Base-by-base conservation (phyloP, 2,329 filamentous ascomycete genomes). In the Colletotrichum godetiae region DNA sequence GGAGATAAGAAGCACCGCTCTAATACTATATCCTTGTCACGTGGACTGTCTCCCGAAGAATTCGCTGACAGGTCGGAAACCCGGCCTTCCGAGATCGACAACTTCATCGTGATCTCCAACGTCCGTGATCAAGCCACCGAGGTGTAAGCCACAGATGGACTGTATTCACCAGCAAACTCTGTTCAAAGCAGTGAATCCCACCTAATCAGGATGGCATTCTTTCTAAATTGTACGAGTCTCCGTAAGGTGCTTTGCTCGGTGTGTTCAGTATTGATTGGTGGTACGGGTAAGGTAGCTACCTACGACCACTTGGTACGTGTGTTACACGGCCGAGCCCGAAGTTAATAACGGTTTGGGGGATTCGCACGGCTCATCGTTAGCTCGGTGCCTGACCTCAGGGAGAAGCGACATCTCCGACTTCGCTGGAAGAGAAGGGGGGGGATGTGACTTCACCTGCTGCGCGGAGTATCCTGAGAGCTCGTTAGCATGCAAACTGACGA, bases 1-100 rank as follows among this genome's bases (percentile, higher is more conserved):
- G 10, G 46, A 65, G 62, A 65, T 65, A 65, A 65, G 62, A 56
- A 24, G 5, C 15, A n/a, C 19, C 53, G 53, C 8, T 5, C 33
- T 5, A 27, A 56, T 33, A 56, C 62, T 65, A 56, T 65, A 65
- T 15, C 15, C 22, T 11, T 42, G 31, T 65, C 62, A 65, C 62
- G 62, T 65, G 62, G 22, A 8, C 8, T 49, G 19, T 11, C 42
- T 49, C n/a, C 42, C 19, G 19, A 49, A 49, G 7, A 2, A 22
- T 29, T 63, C 29, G 5, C 46, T 37, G 5, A 19, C 27, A 35
- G 13, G 11, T 42, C 31, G 13, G 33, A 6, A 24, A 31, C n/a
- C 33, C 52, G 27, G 19, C 35, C 8, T 57, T 56, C 2, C 22
- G 12, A 65, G 62, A 65, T 65, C 49, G 31, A 56, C 62, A 56